A percentile compares a stretch with the other conserved stretches of the same genome.
Conservation (phyloP, 495 filamentous ascomycete species). For the Extremus antarcticus region DNA sequence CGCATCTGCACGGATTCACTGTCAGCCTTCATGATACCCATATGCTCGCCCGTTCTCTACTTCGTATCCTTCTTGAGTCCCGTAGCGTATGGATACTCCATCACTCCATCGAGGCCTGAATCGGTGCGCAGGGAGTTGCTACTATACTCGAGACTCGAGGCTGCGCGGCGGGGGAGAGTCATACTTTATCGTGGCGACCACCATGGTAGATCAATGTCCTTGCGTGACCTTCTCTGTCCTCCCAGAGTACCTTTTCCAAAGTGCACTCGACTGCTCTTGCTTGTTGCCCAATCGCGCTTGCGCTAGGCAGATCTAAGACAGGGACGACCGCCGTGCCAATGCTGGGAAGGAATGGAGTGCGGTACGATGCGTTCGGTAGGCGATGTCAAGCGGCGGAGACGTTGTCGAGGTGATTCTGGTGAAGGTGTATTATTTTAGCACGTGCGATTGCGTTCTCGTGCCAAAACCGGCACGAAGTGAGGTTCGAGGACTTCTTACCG, state of each 20-base stretch:
- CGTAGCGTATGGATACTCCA: neutral
- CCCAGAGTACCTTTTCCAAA: neutral
- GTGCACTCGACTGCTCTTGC: neutral
- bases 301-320: neutral
- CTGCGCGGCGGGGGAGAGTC: constrained; percentile 27
- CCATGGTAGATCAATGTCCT: constrained; percentile 44
- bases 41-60: neutral
- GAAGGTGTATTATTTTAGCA: neutral
- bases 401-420: neutral
- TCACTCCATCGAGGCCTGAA: neutral
- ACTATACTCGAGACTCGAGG: neutral
- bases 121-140: neutral
- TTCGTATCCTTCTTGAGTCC: neutral
- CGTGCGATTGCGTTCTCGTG: too few species aligned
- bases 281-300: neutral
- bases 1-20: constrained; percentile 55
- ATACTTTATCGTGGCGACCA: constrained; percentile 76
- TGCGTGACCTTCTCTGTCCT: neutral
- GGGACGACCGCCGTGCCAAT: neutral
- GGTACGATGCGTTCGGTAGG: neutral
- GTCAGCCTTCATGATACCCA: neutral
- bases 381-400: too few species aligned
- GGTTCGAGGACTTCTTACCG: neutral
- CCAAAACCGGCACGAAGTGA: neutral
- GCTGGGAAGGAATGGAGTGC: constrained; percentile 1